phyloP scores from a whole-genome alignment of 192 early-diverging fungal species.

The Gryganskiella cystojenkinii region DNA sequence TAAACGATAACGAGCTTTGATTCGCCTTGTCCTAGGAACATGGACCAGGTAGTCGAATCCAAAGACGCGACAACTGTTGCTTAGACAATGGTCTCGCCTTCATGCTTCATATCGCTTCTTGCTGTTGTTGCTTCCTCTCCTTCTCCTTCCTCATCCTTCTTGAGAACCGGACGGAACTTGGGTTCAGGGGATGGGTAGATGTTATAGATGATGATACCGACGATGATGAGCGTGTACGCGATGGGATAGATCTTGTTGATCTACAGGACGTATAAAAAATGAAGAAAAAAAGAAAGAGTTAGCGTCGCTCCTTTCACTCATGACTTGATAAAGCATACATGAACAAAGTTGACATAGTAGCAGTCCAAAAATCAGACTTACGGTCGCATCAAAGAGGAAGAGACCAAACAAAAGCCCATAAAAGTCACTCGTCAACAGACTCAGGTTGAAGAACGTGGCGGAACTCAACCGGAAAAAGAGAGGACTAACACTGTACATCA shows the following conservation, averaged over 20 bases:
- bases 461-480: conserved; percentile 76
- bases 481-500: conserved; percentile 76
- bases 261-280: not conserved
- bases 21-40: not conserved
- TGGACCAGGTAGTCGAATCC: not conserved
- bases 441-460: conserved; percentile 82
- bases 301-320: not conserved
- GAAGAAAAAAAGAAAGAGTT: not conserved
- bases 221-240: conserved; percentile 72
- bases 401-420: conserved; percentile 81
- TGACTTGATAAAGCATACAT: not conserved
- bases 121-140: not conserved
- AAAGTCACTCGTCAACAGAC: conserved; percentile 82
- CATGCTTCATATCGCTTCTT: not conserved
- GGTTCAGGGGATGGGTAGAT: conserved; percentile 67
- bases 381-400: conserved; percentile 71
- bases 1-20: not conserved
- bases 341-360: not conserved
- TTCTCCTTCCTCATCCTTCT: not conserved
- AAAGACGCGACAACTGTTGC: not conserved
- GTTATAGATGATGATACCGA: conserved; percentile 76
- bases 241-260: conserved; percentile 70
- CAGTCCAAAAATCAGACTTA: conserved; percentile 22
- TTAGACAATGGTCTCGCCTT: conserved; percentile 13
- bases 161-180: conserved; percentile 43